These are phyloP conservation scores for Pseudocercospora eumusae DNA, from an alignment of 2,329 filamentous ascomycete species.

Conservation along the genomic window DNA sequence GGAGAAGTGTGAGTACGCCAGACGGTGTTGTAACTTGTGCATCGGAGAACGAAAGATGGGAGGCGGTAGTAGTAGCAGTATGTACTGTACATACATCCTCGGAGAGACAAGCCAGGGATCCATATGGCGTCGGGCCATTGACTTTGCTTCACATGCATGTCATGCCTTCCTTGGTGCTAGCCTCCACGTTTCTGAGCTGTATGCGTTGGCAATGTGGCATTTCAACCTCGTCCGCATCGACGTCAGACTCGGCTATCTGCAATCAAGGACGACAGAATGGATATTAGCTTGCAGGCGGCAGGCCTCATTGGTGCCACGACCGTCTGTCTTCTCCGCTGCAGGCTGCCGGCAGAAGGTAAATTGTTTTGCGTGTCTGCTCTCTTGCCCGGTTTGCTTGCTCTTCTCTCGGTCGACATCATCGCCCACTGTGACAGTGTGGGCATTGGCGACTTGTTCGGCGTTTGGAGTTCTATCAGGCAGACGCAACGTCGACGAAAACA, in stretches of 20 bases:
- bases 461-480: not conserved
- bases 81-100: too few relatives aligned
- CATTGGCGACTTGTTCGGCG: conserved; percentile 14
- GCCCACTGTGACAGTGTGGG: conserved; percentile 3
- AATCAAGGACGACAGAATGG: conserved; percentile 10
- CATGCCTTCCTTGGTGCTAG: not conserved
- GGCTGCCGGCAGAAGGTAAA: conserved; percentile 15
- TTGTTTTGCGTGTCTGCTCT: conserved; percentile 4
- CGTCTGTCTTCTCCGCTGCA: conserved; percentile 10
- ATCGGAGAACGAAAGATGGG: not conserved
- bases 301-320: conserved; percentile 21
- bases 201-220: not conserved
- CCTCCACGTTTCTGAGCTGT: not conserved
- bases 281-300: conserved; percentile 15
- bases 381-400: not conserved
- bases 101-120: conserved; percentile 8
- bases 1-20: not conserved
- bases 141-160: not conserved
- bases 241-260: conserved; percentile 20
- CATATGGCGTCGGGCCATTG: conserved; percentile 12
- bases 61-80: not conserved
- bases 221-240: conserved; percentile 9
- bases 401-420: conserved; percentile 8
- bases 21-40: not conserved
- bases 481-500: not conserved